Conservation (phyloP, 345 rosid genomes). For the Eucalyptus cladocalyx region DNA sequence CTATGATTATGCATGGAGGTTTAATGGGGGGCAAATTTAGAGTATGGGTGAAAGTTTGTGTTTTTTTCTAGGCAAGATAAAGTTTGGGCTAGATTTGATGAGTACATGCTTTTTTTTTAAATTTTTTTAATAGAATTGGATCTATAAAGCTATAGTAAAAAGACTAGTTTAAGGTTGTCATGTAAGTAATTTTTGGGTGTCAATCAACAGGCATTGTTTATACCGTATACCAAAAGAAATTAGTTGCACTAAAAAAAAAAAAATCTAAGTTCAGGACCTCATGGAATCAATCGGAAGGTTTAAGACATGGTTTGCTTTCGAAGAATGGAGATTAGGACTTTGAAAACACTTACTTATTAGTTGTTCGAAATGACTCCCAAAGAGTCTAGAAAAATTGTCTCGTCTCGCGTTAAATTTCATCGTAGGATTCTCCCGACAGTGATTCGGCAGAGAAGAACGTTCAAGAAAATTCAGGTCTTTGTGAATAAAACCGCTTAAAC, state of each 20-base stretch:
- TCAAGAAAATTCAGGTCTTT: background rate
- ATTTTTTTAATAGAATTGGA: background rate
- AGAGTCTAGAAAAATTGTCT: background rate
- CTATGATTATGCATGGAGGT: background rate
- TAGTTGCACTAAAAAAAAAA: too few relatives aligned
- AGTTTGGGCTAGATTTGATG: accelerated
- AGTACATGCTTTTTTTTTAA: too few relatives aligned
- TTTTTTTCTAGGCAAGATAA: accelerated
- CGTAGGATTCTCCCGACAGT: background rate
- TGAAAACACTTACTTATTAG: background rate
- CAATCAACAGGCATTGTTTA: too few relatives aligned
- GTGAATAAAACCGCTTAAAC: background rate
- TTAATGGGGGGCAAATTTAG: accelerated
- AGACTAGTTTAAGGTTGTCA: background rate
- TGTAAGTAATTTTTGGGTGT: background rate
- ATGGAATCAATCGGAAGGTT: background rate
- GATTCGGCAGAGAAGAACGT: background rate
- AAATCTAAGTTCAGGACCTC: background rate
- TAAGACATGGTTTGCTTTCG: background rate
- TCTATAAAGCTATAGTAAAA: too few relatives aligned
- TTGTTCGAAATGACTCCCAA: background rate
- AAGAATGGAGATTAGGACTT: background rate
- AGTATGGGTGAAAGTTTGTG: accelerated
- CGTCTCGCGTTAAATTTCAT: background rate
- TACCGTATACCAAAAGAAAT: too few relatives aligned